A percentile compares a stretch with the other conserved stretches of the same genome.
Conservation (phyloP, 169 alveolate genomes). For the Eimeria maxima region DNA sequence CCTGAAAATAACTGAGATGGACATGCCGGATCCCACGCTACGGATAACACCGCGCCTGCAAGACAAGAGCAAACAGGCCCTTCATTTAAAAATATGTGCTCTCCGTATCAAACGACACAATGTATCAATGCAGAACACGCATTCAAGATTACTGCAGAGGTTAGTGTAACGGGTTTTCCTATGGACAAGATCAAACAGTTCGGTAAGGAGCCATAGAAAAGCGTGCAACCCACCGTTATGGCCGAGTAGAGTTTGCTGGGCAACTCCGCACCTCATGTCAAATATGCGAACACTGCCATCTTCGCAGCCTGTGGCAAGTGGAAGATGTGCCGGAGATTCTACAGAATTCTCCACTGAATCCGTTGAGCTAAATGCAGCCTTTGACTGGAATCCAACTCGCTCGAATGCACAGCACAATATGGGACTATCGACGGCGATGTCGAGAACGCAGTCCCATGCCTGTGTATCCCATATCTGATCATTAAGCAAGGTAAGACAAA, state of each 20-base stretch:
- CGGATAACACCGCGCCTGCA: slow-evolving; percentile 63
- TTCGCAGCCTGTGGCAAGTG: slow-evolving; percentile 74
- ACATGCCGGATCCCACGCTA: slow-evolving; percentile 19
- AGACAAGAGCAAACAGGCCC: background rate
- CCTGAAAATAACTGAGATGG: slow-evolving; percentile 70
- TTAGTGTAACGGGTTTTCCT: background rate
- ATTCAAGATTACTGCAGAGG: background rate
- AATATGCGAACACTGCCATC: slow-evolving; percentile 68
- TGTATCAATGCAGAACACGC: background rate
- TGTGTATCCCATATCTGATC: slow-evolving; percentile 80
- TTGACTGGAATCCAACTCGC: slow-evolving; percentile 56
- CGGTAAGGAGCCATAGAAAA: background rate
- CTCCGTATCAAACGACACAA: background rate
- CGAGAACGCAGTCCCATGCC: slow-evolving; percentile 80
- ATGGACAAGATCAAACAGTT: background rate
- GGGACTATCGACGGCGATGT: slow-evolving; percentile 54
- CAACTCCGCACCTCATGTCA: slow-evolving; percentile 76
- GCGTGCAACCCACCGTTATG: slow-evolving; percentile 38
- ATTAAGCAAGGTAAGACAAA: slow-evolving; percentile 17
- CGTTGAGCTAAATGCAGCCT: background rate
- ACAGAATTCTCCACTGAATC: background rate
- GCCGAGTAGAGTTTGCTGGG: slow-evolving; percentile 65
- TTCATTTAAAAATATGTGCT: background rate
- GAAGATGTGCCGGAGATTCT: slow-evolving; percentile 16
- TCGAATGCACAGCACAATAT: slow-evolving; percentile 66